Evolutionary conservation across 1,284 basidiomycete genomes (phyloP).

Genomic region (Trichosporon sp.): DNA sequence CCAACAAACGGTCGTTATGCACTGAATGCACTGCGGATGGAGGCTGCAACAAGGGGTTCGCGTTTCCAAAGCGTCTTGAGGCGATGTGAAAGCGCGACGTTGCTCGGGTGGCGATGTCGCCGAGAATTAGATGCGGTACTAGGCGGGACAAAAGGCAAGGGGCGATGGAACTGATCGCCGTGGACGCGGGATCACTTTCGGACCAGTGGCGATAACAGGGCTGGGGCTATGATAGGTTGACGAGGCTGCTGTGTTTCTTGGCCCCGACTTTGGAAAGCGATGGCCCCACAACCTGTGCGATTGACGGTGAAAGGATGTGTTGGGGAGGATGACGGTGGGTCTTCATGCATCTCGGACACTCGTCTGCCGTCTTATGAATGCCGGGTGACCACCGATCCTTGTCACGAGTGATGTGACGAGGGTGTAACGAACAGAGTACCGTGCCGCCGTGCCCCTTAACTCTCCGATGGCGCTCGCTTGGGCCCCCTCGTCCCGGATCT

Average conservation of each 20-base stretch:
- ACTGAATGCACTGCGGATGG: neutral
- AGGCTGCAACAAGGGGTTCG: neutral
- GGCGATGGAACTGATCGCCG: neutral
- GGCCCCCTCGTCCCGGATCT: neutral
- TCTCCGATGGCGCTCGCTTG: neutral
- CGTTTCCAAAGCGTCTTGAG: neutral
- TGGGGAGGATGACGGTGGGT: neutral
- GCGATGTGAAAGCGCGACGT: neutral
- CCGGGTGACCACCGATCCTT: neutral
- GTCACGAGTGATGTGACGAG: neutral
- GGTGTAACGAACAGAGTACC: neutral
- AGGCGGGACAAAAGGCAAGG: neutral
- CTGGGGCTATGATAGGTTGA: neutral
- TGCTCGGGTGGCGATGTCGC: constrained; percentile 4
- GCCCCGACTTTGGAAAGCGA: neutral
- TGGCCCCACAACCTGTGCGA: neutral
- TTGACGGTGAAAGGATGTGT: neutral
- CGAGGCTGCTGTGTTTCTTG: neutral
- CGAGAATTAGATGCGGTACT: neutral
- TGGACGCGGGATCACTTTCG: neutral
- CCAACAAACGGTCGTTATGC: neutral
- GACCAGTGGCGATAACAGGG: neutral
- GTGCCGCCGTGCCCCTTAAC: neutral
- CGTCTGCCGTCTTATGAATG: neutral
- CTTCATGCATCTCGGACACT: neutral